Evolutionary conservation across 768 basidiomycete species (phyloP), one percentile per base, ranked within the genome.

Genomic region (Termitomyces sp.): DNA sequence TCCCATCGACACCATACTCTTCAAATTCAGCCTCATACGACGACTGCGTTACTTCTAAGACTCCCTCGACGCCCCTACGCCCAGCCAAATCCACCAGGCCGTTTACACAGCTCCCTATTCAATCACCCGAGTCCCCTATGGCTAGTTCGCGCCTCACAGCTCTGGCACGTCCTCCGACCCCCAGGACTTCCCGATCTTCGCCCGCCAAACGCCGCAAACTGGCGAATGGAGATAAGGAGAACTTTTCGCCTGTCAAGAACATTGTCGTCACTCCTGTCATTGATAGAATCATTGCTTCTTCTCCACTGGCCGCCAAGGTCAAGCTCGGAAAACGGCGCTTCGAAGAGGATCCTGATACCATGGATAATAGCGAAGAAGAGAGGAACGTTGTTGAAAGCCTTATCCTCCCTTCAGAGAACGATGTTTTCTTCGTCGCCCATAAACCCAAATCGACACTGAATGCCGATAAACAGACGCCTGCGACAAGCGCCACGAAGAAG

Each of bases 171-270:
- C 74, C 70, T 5, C 56, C 67, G 11, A 73, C 74, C 1, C 74
- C 77, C 1, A 67, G 63, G 53, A 65, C 66, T 12, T 54, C 61
- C 27, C 50, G 45, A 15, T 45, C 42, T 18, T 59, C 67, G 29
- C 73, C 75, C 20, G 66, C 70, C 20, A 75, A 73, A 58, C 75
- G 76, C 55, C 70, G 74, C 49, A 66, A 70, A 57, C 49, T 67
- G 27, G 66, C 63, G 15, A 60, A 61, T 7, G 64, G 63, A 0
- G 68, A 85, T 65, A 89, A 89, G 68, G 88, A 90, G 64, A 89
- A 89, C 61, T 54, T 67, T 31, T 78, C 78, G 0, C 83, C 81
- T 32, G 25, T 29, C 44, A 54, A 63, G 18, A 41, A 44, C 22
- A 11, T 18, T 20, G 22, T 18, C 27, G 66, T 70, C 44, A 53